Base-by-base conservation (phyloP, 352 stramenopile genomes). In the Pythium sp. region DNA sequence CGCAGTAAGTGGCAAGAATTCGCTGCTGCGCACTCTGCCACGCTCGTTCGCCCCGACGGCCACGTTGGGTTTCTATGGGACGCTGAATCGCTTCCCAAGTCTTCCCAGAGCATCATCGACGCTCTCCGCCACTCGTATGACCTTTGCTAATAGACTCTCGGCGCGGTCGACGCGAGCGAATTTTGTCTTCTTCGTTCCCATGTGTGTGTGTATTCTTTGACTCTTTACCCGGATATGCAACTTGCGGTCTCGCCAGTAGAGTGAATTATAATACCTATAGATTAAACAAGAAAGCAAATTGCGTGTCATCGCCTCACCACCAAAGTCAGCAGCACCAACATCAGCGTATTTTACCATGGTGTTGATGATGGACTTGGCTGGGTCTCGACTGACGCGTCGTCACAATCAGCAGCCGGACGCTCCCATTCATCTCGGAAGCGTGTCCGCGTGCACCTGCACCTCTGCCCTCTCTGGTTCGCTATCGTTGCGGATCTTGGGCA, bases 41-140 rank as follows among this genome's bases (percentile, higher is more conserved):
- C 79, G 36, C 76, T 97, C 26, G 70, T 97, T 22, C 87, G 89
- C 61, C 89, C 89, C 11, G 89, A 97, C 67, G 86, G 87, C 36
- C 87, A 95, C 64, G 68, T 97, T 46, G 87, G 79, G n/a, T 74
- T 64, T 6, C 58, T 95, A 14, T 95, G 87, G 82, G 65, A 64
- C 15, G 47, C 58, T 12, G n/a, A 22, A 28, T 14, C 24, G 0
- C 12, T 38, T 6, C 14, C 57, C 3, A 18, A 41, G 32, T 49
- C 67, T 6, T 18, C 46, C 4, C 12, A 28, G 12, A 61, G 36
- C n/a, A 36, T 70, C 26, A 20, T 62, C 11, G 60, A 64, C 22
- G 67, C 67, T 15, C 5, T 72, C 30, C 60, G 59, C 15, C 54
- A 58, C 54, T 68, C 67, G 22, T 67, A 63, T 43, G 46, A 55